Percentiles rank a stretch among this genome's conserved stretches.
Evolutionary conservation across 345 rosid species (phyloP).

Genomic region (Cardamine chenopodiifolia): DNA sequence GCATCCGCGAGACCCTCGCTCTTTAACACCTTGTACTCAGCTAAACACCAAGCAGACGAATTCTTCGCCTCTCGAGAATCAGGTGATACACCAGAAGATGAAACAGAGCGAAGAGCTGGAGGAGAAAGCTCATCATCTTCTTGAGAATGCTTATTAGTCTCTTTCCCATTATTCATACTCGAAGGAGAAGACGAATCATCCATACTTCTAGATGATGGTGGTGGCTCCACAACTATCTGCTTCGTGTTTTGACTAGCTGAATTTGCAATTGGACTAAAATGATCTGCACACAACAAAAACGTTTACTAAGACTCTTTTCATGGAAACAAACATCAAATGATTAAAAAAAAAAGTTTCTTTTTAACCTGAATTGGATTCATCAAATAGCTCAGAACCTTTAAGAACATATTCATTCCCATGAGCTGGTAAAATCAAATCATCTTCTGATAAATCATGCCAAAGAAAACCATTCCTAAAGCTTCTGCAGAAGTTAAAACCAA

Average conservation of each 20-base stretch:
- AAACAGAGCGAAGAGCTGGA: conserved; percentile 59
- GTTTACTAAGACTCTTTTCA: not conserved
- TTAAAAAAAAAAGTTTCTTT: not conserved
- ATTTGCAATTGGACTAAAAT: conserved; percentile 50
- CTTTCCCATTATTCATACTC: conserved; percentile 65
- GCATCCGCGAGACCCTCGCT: conserved; percentile 82
- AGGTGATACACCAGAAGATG: conserved; percentile 62
- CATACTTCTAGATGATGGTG: conserved; percentile 69
- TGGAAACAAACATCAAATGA: not conserved
- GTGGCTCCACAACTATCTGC: conserved; percentile 72
- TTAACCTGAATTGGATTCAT: conserved; percentile 70
- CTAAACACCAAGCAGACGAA: conserved; percentile 70
- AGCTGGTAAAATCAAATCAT: conserved; percentile 83
- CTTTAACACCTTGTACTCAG: conserved; percentile 72
- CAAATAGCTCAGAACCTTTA: conserved; percentile 90
- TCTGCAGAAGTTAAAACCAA: conserved; percentile 45
- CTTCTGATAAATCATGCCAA: conserved; percentile 92
- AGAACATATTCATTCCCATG: conserved; percentile 91
- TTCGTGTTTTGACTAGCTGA: conserved; percentile 48
- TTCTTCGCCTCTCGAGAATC: conserved; percentile 67
- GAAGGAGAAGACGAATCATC: conserved; percentile 85
- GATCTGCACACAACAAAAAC: conserved; percentile 44
- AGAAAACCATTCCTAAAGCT: conserved; percentile 97
- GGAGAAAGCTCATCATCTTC: conserved; percentile 89
- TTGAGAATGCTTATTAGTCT: conserved; percentile 58